These are phyloP conservation scores for Suhomyces atakaporum DNA, from an alignment of 1,139 yeast genomes.

Conservation along the genomic window DNA sequence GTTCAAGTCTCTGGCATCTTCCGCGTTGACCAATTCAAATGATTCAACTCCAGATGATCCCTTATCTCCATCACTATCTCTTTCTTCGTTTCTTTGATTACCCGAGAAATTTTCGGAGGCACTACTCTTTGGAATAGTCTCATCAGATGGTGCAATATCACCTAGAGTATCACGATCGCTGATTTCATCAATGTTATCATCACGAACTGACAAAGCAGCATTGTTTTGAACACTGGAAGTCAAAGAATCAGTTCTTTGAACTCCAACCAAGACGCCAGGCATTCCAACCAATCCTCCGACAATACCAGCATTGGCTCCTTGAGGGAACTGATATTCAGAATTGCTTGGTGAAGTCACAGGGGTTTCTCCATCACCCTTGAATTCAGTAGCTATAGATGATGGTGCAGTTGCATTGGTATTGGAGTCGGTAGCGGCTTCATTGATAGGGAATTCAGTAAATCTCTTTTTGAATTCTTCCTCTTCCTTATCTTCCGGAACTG, in stretches of 20 bases:
- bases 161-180: conserved; percentile 63
- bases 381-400: conserved; percentile 38
- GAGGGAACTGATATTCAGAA: conserved; percentile 55
- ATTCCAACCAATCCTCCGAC: conserved; percentile 47
- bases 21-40: conserved; percentile 51
- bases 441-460: conserved; percentile 22
- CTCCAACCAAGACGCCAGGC: conserved; percentile 51
- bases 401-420: conserved; percentile 33
- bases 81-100: conserved; percentile 16
- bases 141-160: conserved; percentile 16
- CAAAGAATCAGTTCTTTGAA: conserved; percentile 69
- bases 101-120: conserved; percentile 18
- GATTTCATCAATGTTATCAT: conserved; percentile 62
- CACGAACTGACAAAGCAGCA: conserved; percentile 86
- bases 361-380: conserved; percentile 44
- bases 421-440: conserved; percentile 21
- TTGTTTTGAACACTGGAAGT: conserved; percentile 92
- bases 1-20: conserved; percentile 33
- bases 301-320: conserved; percentile 39
- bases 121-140: conserved; percentile 20
- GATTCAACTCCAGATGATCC: conserved; percentile 49
- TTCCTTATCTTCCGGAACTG: conserved; percentile 6
- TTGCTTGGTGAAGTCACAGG: conserved; percentile 59
- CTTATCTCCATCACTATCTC: conserved; percentile 43
- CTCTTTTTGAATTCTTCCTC: conserved; percentile 9